Percentiles rank a stretch among this genome's conserved stretches.
These are phyloP conservation scores for Trichoderma atroviride DNA, from an alignment of 2,329 filamentous ascomycete species.

Conservation along the genomic window DNA sequence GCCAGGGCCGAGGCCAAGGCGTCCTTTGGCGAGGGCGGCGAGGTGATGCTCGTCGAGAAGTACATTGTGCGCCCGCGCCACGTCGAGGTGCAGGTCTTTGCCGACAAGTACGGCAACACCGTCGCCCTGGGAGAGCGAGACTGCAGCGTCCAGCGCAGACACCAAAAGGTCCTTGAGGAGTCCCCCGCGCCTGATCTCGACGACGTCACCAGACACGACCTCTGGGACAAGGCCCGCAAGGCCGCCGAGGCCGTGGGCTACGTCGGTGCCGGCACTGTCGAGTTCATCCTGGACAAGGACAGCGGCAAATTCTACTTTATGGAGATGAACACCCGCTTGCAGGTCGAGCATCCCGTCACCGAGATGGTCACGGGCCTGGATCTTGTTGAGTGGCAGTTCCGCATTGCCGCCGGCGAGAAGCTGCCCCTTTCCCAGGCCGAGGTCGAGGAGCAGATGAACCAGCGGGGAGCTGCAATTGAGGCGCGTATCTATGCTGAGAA, in stretches of 20 bases:
- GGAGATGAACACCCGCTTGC: constrained; percentile 84
- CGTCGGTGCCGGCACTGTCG: constrained; percentile 85
- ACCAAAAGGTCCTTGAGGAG: constrained; percentile 92
- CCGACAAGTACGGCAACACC: constrained; percentile 75
- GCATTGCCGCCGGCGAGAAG: constrained; percentile 64
- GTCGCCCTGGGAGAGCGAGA: constrained; percentile 87
- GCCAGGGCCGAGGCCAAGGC: constrained; percentile 76
- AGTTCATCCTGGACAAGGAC: constrained; percentile 86
- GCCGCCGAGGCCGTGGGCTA: constrained; percentile 78
- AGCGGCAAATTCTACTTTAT: constrained; percentile 80
- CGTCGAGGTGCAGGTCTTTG: constrained; percentile 90
- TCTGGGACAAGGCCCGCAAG: constrained; percentile 68
- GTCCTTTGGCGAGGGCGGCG: constrained; percentile 77
- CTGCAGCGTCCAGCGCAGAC: constrained; percentile 82
- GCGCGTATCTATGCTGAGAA: constrained; percentile 97
- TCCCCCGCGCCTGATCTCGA: constrained; percentile 74
- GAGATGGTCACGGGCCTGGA: constrained; percentile 69
- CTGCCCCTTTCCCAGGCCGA: constrained; percentile 59
- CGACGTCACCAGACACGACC: constrained; percentile 58
- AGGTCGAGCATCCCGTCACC: constrained; percentile 95
- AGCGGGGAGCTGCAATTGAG: constrained; percentile 86
- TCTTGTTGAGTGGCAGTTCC: constrained; percentile 95
- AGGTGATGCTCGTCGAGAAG: constrained; percentile 82
- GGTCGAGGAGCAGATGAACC: constrained; percentile 74
- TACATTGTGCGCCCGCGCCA: constrained; percentile 80